Base-by-base conservation (phyloP, 1,284 basidiomycete species). In the Rhodotorula sp. region DNA sequence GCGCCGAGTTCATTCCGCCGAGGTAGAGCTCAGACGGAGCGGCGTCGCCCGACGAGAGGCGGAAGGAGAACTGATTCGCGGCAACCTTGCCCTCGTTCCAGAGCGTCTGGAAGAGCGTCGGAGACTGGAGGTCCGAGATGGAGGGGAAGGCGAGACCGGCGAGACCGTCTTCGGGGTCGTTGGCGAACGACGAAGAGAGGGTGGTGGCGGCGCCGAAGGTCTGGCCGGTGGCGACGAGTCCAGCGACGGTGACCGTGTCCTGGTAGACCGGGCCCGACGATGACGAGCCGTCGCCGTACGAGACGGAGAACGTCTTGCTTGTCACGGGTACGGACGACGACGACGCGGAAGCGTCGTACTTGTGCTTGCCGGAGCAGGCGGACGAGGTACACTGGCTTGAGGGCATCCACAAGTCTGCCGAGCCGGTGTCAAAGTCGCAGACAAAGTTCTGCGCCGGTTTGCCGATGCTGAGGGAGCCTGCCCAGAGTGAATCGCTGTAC, bases 261-360 rank as follows among this genome's bases (percentile, higher is more conserved):
- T 77, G 79, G 78, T 84, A 87, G 66, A 85, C 81, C 34, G 80
- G 78, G 50, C 87, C 87, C 16, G 78, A 77, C 15, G 85, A 84
- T 18, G 80, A 81, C 13, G 84, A 85, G 13, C 85, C 85, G 75
- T 87, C 86, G 22, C 83, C 86, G 76, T 85, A 89, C 9, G 71
- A 13, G 67, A 87, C 83, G 10, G 53, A 62, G 78, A 87, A 87
- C 0, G 69, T 72, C 62, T 78, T 76, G 50, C 75, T 74, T 30
- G 73, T 65, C 13, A 67, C 65, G 4, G 61, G 18, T 7, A 24
- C 4, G 6, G 75, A 74, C 4, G 77, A 78, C 1, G 73, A 70
- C 1, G 77, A 78, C 6, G 51, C 26, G 6, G 68, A 51, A 10
- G 77, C 57, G 68, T 77, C 58, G 71, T 78, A 80, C 50, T 75